A percentile compares a stretch with the other conserved stretches of the same genome.
Conservation (phyloP, 441 rosid genomes). For the Geranium incanum region DNA sequence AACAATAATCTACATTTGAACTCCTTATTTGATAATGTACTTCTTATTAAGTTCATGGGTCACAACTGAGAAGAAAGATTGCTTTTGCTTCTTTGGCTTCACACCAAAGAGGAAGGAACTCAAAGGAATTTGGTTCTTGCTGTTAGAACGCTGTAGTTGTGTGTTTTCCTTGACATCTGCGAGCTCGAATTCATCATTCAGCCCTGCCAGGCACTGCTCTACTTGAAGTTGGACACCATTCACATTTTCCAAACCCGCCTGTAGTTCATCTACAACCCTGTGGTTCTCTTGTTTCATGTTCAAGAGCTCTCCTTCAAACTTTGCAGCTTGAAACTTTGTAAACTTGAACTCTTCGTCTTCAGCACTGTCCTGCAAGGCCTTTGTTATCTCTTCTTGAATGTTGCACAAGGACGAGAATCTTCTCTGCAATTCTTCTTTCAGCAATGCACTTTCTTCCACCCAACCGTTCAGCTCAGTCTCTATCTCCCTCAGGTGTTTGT, state of each 20-base stretch:
- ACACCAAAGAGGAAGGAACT: conserved; percentile 71
- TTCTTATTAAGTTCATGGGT: conserved; percentile 58
- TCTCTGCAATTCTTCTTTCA: conserved; percentile 60
- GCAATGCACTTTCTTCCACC: conserved; percentile 52
- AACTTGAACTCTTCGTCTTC: conserved; percentile 61
- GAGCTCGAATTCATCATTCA: conserved; percentile 57
- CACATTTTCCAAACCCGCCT: conserved; percentile 67
- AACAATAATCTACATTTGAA: conserved; percentile 17
- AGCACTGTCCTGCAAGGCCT: conserved; percentile 52
- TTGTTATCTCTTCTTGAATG: conserved; percentile 62
- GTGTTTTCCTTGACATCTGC: conserved; percentile 13
- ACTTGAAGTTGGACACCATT: conserved; percentile 47
- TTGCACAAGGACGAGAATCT: conserved; percentile 60
- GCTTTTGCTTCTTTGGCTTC: conserved; percentile 54
- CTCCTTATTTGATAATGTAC: conserved; percentile 32
- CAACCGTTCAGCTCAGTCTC: conserved; percentile 53
- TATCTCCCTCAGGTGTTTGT: conserved; percentile 73
- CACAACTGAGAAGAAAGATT: conserved; percentile 53
- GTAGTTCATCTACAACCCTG: conserved; percentile 70
- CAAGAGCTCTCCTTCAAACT: conserved; percentile 77
- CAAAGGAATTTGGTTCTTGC: conserved; percentile 55
- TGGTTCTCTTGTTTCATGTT: conserved; percentile 91
- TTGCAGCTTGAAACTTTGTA: conserved; percentile 83
- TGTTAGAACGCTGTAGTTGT: conserved; percentile 29
- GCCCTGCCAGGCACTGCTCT: conserved; percentile 44